Conservation (phyloP, 768 basidiomycete species). For the Auriscalpium microsporum region DNA sequence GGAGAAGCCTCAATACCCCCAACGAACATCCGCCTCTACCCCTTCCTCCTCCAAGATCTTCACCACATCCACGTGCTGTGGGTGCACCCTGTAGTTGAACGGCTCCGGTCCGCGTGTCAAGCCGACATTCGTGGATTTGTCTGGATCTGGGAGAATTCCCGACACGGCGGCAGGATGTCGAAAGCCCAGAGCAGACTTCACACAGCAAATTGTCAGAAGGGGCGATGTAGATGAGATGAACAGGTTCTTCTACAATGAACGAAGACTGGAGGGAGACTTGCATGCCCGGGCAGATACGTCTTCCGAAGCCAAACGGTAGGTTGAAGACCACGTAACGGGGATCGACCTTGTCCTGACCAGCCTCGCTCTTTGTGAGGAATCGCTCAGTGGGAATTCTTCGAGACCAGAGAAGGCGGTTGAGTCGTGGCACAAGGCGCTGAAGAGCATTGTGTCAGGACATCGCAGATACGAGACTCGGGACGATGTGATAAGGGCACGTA, state of each 20-base stretch:
- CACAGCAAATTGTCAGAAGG: not conserved
- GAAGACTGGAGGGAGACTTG: constrained; percentile 12
- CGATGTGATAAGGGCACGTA: too few species aligned
- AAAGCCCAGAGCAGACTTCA: constrained; percentile 15
- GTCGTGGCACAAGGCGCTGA: constrained; percentile 12
- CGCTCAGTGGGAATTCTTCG: constrained; percentile 19
- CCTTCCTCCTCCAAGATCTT: constrained; percentile 4
- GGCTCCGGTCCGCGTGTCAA: not conserved
- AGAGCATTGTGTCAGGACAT: too few species aligned
- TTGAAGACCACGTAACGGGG: constrained; percentile 8
- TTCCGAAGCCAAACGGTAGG: constrained; percentile 17
- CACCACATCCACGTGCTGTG: not conserved
- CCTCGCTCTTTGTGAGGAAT: constrained; percentile 10
- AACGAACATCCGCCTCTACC: constrained; percentile 4
- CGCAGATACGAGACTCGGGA: too few species aligned
- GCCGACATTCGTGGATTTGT: not conserved
- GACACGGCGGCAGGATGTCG: constrained; percentile 5
- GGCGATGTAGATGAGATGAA: not conserved
- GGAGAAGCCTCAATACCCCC: not conserved
- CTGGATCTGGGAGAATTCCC: not conserved
- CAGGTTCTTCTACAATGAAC: constrained; percentile 3
- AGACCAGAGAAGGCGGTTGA: constrained; percentile 15
- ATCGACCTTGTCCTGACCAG: constrained; percentile 4
- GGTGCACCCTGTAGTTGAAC: not conserved
- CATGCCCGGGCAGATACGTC: constrained; percentile 15